Conservation (phyloP, 306 rosid species). For the Prunus persica region Prunus_persica_NCBIv2 NC_034010.1:23995001-23995500, state of each 20-base stretch:
- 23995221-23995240: background rate
- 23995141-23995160: background rate
- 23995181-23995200: background rate
- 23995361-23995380: background rate
- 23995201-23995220: background rate
- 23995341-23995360: background rate
- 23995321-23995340: background rate
- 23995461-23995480: background rate
- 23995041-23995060: background rate
- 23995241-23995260: background rate
- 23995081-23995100: background rate
- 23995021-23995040: background rate
- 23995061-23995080: background rate
- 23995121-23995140: background rate
- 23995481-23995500: conserved; percentile 8
- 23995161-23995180: background rate
- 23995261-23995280: background rate
- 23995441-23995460: background rate
- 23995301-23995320: background rate
- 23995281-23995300: background rate
- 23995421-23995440: background rate
- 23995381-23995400: background rate
- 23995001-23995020: background rate
- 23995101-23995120: background rate
- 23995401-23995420: background rate